These are phyloP conservation scores for Blastocrithidia nonstop DNA, from an alignment of 208 protist species.

Conservation along the genomic window DNA sequence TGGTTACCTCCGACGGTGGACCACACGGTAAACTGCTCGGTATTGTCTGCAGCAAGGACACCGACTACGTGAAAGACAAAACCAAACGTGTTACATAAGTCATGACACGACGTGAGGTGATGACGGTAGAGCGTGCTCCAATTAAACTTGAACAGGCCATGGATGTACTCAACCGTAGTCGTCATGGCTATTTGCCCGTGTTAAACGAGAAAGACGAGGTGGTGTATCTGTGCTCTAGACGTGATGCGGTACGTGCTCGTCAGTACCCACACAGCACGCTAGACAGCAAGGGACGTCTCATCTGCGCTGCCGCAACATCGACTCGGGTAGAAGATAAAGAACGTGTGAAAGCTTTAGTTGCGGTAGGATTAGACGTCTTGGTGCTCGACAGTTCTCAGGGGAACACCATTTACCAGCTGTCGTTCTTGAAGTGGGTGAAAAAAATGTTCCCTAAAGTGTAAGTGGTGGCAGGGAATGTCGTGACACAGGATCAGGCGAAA, in stretches of 20 bases:
- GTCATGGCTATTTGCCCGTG: constrained; percentile 93
- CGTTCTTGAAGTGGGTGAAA: constrained; percentile 92
- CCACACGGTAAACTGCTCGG: constrained; percentile 91
- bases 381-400: constrained; percentile 94
- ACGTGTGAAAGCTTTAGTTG: constrained; percentile 65
- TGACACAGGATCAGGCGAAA: constrained; percentile 91
- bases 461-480: constrained; percentile 94
- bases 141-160: constrained; percentile 91
- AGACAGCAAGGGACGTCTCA: constrained; percentile 56
- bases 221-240: constrained; percentile 81
- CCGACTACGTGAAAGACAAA: constrained; percentile 92
- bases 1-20: constrained; percentile 90
- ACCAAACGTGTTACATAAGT: constrained; percentile 48
- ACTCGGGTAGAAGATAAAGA: constrained; percentile 82
- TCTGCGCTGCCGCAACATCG: constrained; percentile 85
- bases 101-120: constrained; percentile 71
- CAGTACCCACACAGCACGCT: constrained; percentile 72
- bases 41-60: constrained; percentile 94
- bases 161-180: constrained; percentile 86
- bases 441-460: constrained; percentile 61
- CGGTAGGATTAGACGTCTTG: constrained; percentile 87
- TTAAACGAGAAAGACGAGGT: constrained; percentile 87
- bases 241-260: constrained; percentile 70
- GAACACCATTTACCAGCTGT: constrained; percentile 92
- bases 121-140: constrained; percentile 70